phyloP scores from a whole-genome alignment of 768 basidiomycete species.

The Trametes gibbosa region DNA sequence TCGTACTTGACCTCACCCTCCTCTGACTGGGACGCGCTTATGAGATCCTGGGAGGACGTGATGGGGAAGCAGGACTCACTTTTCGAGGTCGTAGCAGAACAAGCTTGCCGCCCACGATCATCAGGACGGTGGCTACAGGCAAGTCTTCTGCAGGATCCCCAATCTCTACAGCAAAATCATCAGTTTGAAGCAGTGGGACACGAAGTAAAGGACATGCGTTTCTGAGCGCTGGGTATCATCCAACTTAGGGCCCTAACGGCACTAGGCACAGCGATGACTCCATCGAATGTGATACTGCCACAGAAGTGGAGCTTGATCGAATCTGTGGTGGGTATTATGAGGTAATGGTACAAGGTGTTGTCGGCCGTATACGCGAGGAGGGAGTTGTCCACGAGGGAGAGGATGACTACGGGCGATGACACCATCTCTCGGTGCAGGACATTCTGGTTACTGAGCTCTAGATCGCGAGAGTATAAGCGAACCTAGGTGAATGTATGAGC shows the following conservation, averaged over 20 bases:
- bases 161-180: conserved; percentile 54
- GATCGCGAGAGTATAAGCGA: conserved; percentile 90
- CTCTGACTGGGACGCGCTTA: conserved; percentile 52
- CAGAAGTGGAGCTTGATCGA: conserved; percentile 86
- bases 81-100: conserved; percentile 87
- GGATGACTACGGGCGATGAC: conserved; percentile 73
- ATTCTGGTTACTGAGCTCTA: conserved; percentile 79
- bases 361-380: conserved; percentile 92
- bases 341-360: conserved; percentile 89
- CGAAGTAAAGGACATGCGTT: conserved; percentile 54
- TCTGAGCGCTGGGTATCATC: conserved; percentile 94
- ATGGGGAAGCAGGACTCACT: conserved; percentile 37
- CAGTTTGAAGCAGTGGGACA: not conserved
- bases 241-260: conserved; percentile 91
- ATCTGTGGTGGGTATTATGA: conserved; percentile 82
- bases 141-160: conserved; percentile 94
- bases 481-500: conserved; percentile 48
- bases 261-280: conserved; percentile 80
- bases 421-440: conserved; percentile 80
- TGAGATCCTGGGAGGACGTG: not conserved
- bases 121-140: conserved; percentile 89
- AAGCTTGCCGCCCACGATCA: conserved; percentile 91
- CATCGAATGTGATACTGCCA: conserved; percentile 92
- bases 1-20: conserved; percentile 93
- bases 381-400: conserved; percentile 93